Evolutionary conservation across 1,139 yeast genomes (phyloP).

Genomic region (Geotrichum bryndzae): DNA sequence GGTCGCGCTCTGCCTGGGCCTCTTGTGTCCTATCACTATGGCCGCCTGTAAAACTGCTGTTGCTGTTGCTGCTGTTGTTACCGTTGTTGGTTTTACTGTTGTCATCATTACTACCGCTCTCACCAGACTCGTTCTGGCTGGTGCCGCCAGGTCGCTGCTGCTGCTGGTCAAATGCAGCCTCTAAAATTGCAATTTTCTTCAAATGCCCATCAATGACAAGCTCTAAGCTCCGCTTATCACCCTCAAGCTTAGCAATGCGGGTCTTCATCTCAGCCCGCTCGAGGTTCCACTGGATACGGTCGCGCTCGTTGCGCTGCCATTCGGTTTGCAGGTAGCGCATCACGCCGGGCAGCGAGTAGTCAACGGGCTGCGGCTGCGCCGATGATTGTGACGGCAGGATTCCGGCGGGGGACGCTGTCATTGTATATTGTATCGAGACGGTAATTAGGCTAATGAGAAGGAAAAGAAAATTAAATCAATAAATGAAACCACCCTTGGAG

Average conservation of each 20-base stretch:
- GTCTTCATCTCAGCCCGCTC: conserved; percentile 50
- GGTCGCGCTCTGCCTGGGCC: not conserved
- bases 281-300: conserved; percentile 51
- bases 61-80: not conserved
- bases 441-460: not conserved
- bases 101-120: not conserved
- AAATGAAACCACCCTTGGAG: too few species aligned
- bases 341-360: conserved; percentile 43
- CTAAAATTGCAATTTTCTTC: conserved; percentile 31
- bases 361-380: conserved; percentile 23
- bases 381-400: not conserved
- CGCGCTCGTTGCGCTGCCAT: conserved; percentile 52
- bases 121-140: not conserved
- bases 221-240: conserved; percentile 36
- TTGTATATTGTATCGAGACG: not conserved
- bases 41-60: not conserved
- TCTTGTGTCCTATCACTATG: not conserved
- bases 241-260: conserved; percentile 39
- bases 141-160: not conserved
- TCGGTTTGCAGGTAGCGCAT: conserved; percentile 54
- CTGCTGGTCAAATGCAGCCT: conserved; percentile 17
- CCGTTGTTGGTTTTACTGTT: not conserved
- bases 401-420: not conserved
- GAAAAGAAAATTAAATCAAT: too few species aligned
- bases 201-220: conserved; percentile 28